phyloP scores from a whole-genome alignment of 2,329 filamentous ascomycete species.

The Colletotrichum caudatum region DNA sequence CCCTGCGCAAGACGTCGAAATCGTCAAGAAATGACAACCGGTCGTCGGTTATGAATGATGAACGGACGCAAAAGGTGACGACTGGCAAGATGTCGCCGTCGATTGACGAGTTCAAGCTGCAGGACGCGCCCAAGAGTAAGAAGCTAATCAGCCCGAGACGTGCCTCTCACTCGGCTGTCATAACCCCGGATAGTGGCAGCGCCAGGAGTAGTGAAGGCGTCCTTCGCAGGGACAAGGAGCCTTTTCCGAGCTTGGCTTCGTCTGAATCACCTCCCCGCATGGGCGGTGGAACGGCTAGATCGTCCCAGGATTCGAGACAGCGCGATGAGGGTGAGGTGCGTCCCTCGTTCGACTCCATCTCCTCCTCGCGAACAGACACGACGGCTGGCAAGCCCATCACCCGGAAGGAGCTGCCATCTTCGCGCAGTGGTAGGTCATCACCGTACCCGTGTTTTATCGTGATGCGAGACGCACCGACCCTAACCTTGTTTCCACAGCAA shows the following conservation, averaged over 20 bases:
- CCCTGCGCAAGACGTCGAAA: conserved; percentile 63
- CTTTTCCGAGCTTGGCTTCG: conserved; percentile 35
- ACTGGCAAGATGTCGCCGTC: conserved; percentile 55
- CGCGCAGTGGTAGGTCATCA: conserved; percentile 58
- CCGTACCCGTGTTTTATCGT: conserved; percentile 39
- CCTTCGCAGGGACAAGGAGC: conserved; percentile 54
- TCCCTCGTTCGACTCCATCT: conserved; percentile 58
- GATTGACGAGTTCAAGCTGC: conserved; percentile 78
- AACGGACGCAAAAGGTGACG: conserved; percentile 52
- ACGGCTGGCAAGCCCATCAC: conserved; percentile 63
- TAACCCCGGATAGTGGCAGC: conserved; percentile 53
- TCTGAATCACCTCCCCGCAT: conserved; percentile 52
- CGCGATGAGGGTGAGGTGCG: conserved; percentile 66
- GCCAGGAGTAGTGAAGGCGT: conserved; percentile 52
- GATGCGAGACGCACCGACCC: conserved; percentile 38
- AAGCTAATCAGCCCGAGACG: conserved; percentile 58
- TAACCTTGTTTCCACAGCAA: conserved; percentile 49
- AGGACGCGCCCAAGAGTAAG: conserved; percentile 80
- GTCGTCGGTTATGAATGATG: conserved; percentile 44
- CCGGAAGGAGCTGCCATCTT: conserved; percentile 71
- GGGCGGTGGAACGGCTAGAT: conserved; percentile 58
- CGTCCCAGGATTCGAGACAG: conserved; percentile 69
- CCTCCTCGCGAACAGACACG: conserved; percentile 55
- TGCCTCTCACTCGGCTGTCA: conserved; percentile 58
- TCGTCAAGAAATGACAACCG: conserved; percentile 50